A percentile compares a stretch with the other conserved stretches of the same genome.
These are phyloP conservation scores for Colletotrichum liriopes DNA, from an alignment of 2,329 filamentous ascomycete species.

Conservation along the genomic window DNA sequence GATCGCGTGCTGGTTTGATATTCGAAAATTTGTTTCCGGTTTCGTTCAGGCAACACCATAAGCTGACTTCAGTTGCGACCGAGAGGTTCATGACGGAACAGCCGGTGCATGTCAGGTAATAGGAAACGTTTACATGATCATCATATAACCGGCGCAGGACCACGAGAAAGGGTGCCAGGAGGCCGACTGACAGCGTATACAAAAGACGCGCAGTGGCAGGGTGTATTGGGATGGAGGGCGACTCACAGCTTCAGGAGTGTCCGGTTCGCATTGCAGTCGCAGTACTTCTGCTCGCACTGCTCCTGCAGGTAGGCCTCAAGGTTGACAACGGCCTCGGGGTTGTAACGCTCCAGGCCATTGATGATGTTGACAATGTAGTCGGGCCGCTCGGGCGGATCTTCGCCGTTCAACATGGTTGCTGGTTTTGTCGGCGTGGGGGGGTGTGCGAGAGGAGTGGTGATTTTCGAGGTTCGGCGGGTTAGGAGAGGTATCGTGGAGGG, in stretches of 20 bases:
- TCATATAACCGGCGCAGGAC: slow-evolving; percentile 66
- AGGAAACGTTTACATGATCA: slow-evolving; percentile 95
- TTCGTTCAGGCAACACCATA: slow-evolving; percentile 70
- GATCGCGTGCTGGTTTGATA: slow-evolving; percentile 13
- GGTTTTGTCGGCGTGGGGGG: slow-evolving; percentile 31
- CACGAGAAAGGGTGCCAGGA: slow-evolving; percentile 33
- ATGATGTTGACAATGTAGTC: slow-evolving; percentile 94
- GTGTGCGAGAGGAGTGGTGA: slow-evolving; percentile 47
- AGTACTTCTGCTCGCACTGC: slow-evolving; percentile 95
- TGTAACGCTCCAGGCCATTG: slow-evolving; percentile 98
- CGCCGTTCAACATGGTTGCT: slow-evolving; percentile 73
- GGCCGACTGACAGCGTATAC: background rate
- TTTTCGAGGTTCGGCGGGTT: slow-evolving; percentile 46
- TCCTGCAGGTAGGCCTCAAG: slow-evolving; percentile 96
- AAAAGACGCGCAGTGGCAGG: background rate
- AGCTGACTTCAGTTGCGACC: slow-evolving; percentile 75
- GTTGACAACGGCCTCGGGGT: slow-evolving; percentile 93
- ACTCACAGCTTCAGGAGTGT: slow-evolving; percentile 97
- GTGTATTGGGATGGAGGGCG: background rate
- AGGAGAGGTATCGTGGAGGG: slow-evolving; percentile 57
- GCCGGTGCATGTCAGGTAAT: slow-evolving; percentile 85
- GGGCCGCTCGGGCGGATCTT: slow-evolving; percentile 92
- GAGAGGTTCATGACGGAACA: slow-evolving; percentile 69
- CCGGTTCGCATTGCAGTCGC: slow-evolving; percentile 97
- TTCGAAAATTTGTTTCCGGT: slow-evolving; percentile 70